These are phyloP conservation scores for Camillea tinctor DNA, from an alignment of 2,329 filamentous ascomycete genomes.

Conservation along the genomic window DNA sequence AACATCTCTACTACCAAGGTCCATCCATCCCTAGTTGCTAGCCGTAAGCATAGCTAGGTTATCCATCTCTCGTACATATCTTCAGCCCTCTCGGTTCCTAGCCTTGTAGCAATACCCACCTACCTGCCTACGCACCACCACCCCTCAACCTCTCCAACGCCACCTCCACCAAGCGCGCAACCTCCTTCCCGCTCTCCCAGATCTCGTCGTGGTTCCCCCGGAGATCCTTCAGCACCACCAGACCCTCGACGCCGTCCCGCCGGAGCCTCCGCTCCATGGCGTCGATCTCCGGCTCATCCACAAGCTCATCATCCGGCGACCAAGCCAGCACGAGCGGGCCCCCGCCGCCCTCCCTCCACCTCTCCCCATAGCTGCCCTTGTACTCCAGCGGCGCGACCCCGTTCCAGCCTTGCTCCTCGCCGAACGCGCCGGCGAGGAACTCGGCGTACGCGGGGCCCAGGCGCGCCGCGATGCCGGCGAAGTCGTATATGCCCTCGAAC, in stretches of 20 bases:
- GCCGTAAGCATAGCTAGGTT: too few species aligned
- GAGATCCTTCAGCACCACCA: constrained; percentile 43
- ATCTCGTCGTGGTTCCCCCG: constrained; percentile 62
- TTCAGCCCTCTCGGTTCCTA: too few species aligned
- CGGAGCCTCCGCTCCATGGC: constrained; percentile 51
- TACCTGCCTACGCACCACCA: constrained; percentile 2
- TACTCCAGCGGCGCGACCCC: constrained; percentile 53
- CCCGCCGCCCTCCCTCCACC: constrained; percentile 38
- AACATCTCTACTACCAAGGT: too few species aligned
- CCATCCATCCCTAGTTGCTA: too few species aligned
- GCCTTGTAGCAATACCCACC: not conserved
- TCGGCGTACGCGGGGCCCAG: constrained; percentile 50
- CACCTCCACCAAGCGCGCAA: constrained; percentile 46
- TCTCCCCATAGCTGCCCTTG: constrained; percentile 39
- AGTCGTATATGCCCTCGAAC: constrained; percentile 66
- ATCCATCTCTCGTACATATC: too few species aligned
- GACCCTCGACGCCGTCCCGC: constrained; percentile 35
- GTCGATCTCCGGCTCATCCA: constrained; percentile 59
- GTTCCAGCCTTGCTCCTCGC: constrained; percentile 51
- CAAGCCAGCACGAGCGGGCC: constrained; percentile 39
- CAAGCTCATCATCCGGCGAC: constrained; percentile 47
- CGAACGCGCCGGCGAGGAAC: constrained; percentile 63
- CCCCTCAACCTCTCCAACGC: constrained; percentile 15
- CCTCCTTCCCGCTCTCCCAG: constrained; percentile 58
- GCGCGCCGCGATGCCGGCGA: constrained; percentile 51